Evolutionary conservation across 176 grass and related monocot genomes (phyloP).

Genomic region (Cymbopogon citratus): DNA sequence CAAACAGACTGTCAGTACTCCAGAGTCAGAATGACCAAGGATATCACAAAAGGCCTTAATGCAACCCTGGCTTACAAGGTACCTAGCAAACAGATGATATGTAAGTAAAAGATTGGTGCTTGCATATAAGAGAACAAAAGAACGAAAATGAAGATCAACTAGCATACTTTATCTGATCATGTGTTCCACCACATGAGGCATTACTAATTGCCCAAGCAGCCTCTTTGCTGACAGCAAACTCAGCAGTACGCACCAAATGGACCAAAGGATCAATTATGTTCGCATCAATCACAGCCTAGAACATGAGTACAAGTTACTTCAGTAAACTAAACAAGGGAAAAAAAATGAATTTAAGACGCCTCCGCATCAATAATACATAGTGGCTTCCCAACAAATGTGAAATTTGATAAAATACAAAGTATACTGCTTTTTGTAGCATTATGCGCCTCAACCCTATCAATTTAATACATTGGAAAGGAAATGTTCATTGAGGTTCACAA

Average conservation of each 20-base stretch:
- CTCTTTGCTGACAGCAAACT: conserved; percentile 50
- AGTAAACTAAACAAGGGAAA: neutral
- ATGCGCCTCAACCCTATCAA: neutral
- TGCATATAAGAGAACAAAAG: neutral
- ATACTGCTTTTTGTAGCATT: neutral
- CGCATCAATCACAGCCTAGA: conserved; percentile 46
- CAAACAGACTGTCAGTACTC: conserved; percentile 45
- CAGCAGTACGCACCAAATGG: conserved; percentile 29
- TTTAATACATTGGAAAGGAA: neutral
- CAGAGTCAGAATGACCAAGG: conserved; percentile 31
- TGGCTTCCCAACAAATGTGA: neutral
- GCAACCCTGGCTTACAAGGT: conserved; percentile 50
- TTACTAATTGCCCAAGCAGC: conserved; percentile 46
- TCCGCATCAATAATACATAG: neutral
- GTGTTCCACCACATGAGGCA: conserved; percentile 36
- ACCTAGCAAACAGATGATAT: conserved; percentile 27
- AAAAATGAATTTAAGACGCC: neutral
- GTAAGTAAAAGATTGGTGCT: neutral
- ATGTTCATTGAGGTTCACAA: neutral
- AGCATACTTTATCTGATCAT: conserved; percentile 48
- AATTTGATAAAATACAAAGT: neutral
- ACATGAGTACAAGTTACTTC: neutral
- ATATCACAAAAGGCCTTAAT: conserved; percentile 63
- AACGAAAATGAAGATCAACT: neutral
- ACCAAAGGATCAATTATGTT: conserved; percentile 43